Percentiles rank a stretch among this genome's conserved stretches.
Conservation (phyloP, 495 filamentous ascomycete species). For the Trichoderma virens region DNA sequence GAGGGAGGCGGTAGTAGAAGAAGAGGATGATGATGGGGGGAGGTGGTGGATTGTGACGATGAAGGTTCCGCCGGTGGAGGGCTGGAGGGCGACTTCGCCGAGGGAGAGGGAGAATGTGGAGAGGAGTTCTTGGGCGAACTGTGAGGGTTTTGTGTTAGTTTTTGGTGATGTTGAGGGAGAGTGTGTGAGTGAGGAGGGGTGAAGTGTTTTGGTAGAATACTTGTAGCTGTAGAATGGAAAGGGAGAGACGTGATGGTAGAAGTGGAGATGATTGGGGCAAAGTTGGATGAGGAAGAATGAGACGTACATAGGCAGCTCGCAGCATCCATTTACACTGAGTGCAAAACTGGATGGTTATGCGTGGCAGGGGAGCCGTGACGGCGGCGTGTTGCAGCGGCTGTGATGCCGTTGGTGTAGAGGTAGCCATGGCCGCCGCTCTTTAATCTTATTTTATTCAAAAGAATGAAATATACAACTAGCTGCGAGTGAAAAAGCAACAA, state of each 20-base stretch:
- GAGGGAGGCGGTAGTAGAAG: conserved; percentile 12
- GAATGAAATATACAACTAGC: too few species aligned
- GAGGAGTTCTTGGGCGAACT: conserved; percentile 96
- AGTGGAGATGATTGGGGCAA: not conserved
- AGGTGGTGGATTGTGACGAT: conserved; percentile 51
- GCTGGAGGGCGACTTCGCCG: conserved; percentile 86
- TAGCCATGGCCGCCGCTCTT: not conserved
- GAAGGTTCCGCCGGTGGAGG: conserved; percentile 78
- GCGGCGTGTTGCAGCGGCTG: not conserved
- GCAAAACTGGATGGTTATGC: conserved; percentile 71
- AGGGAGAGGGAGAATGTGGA: conserved; percentile 85
- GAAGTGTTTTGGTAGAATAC: too few species aligned
- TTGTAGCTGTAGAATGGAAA: too few species aligned
- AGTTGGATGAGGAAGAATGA: conserved; percentile 15
- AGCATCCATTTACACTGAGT: conserved; percentile 92
- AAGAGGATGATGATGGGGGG: conserved; percentile 16
- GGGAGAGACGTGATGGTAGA: too few species aligned
- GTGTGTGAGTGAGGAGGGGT: too few species aligned
- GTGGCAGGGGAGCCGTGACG: conserved; percentile 41
- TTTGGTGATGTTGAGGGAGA: not conserved
- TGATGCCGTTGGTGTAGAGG: not conserved
- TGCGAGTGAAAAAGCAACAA: too few species aligned
- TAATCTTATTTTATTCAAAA: not conserved
- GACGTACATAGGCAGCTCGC: conserved; percentile 68
- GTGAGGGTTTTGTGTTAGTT: not conserved